Evolutionary conservation across 306 rosid species (phyloP).

Genomic region (Prinsepia uniflora): DNA sequence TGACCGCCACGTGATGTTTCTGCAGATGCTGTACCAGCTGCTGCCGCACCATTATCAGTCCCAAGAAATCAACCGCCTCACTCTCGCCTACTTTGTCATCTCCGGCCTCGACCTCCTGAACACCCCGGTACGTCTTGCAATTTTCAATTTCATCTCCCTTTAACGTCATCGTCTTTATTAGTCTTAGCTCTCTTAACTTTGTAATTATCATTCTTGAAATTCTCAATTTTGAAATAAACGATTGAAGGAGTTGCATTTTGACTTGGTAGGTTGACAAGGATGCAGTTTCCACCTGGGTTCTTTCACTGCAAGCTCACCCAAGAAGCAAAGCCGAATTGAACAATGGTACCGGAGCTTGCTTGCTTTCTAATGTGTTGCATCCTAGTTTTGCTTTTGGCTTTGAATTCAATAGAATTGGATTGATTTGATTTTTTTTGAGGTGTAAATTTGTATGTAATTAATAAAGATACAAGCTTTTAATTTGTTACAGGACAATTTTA

Average conservation of each 20-base stretch:
- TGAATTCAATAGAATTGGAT: background rate
- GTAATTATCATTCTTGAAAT: background rate
- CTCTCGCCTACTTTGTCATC: slow-evolving; percentile 86
- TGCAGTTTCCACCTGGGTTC: slow-evolving; percentile 66
- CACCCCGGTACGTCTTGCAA: slow-evolving; percentile 44
- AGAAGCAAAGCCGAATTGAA: slow-evolving; percentile 31
- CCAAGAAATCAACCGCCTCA: slow-evolving; percentile 85
- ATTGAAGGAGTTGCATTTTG: background rate
- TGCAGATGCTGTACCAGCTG: slow-evolving; percentile 65
- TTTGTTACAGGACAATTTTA: slow-evolving; percentile 66
- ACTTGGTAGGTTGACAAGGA: slow-evolving; percentile 55
- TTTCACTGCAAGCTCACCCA: slow-evolving; percentile 72
- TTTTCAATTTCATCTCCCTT: background rate
- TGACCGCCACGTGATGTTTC: slow-evolving; percentile 53
- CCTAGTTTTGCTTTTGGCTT: background rate
- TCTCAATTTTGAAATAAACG: background rate
- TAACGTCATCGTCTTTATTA: background rate
- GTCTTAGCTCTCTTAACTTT: background rate
- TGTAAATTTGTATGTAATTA: background rate
- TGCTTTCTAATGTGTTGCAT: background rate
- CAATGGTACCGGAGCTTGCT: slow-evolving; percentile 38
- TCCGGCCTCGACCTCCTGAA: slow-evolving; percentile 73
- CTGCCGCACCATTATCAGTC: slow-evolving; percentile 59
- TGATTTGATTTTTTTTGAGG: background rate
- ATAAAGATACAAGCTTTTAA: background rate